phyloP scores from a whole-genome alignment of 148 eudicot genomes.

The Bassia scoparia region DNA sequence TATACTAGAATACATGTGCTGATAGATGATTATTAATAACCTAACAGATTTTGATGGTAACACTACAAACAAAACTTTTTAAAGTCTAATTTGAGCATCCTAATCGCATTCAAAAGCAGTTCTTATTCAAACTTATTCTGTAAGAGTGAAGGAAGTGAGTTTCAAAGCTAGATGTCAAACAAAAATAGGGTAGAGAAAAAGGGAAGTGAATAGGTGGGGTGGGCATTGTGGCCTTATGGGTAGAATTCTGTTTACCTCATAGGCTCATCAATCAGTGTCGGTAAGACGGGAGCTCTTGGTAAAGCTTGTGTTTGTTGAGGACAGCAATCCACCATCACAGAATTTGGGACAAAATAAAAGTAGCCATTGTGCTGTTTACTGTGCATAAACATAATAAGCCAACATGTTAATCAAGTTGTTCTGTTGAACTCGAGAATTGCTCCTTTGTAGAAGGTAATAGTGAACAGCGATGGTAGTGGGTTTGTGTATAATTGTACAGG shows the following conservation, averaged over 20 bases:
- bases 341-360: not conserved
- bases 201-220: not conserved
- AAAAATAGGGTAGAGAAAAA: not conserved
- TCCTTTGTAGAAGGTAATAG: not conserved
- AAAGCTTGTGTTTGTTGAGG: not conserved
- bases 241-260: not conserved
- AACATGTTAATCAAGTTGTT: not conserved
- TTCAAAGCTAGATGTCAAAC: not conserved
- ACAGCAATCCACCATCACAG: not conserved
- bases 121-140: not conserved
- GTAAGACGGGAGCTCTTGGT: not conserved
- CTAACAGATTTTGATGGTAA: not conserved
- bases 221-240: not conserved
- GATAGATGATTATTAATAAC: not conserved
- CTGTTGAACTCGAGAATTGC: not conserved
- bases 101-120: not conserved
- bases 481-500: not conserved
- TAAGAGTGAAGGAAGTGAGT: not conserved
- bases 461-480: not conserved
- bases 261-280: not conserved
- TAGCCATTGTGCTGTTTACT: not conserved
- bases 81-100: not conserved
- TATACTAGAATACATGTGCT: not conserved
- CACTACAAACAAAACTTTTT: not conserved
- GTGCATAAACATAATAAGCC: not conserved